Conservation (phyloP, 2,329 filamentous ascomycete genomes). For the Didymella sp. region DNA sequence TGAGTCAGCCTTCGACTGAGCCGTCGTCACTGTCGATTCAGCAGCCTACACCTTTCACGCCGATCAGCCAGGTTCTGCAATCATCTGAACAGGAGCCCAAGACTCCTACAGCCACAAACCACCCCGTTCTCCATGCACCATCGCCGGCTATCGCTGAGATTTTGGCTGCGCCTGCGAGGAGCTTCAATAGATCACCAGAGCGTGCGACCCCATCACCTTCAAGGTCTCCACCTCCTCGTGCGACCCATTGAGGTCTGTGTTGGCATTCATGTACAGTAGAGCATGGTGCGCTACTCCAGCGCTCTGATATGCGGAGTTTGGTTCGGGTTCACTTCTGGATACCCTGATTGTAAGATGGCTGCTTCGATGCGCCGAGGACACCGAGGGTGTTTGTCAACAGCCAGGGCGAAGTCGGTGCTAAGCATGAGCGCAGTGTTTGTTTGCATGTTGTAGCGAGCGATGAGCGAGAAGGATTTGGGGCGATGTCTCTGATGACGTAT, state of each 20-base stretch:
- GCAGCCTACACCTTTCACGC: constrained; percentile 6
- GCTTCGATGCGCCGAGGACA: not conserved
- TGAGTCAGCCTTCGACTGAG: not conserved
- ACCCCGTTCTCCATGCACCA: constrained; percentile 14
- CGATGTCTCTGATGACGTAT: not conserved
- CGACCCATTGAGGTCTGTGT: constrained; percentile 6
- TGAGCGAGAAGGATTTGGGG: not conserved
- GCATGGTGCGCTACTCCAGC: not conserved
- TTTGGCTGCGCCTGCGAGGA: constrained; percentile 15
- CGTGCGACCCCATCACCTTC: constrained; percentile 14
- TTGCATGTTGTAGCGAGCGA: not conserved
- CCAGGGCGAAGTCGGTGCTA: not conserved
- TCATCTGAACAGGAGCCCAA: constrained; percentile 6
- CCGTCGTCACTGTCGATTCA: constrained; percentile 10
- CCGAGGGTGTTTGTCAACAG: not conserved
- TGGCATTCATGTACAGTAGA: not conserved
- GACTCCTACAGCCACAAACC: constrained; percentile 5
- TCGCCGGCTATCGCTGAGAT: constrained; percentile 20
- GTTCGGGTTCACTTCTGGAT: constrained; percentile 13
- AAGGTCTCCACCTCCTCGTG: not conserved
- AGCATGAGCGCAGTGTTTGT: not conserved
- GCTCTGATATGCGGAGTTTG: constrained; percentile 3
- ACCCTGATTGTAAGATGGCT: constrained; percentile 9
- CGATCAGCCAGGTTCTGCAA: constrained; percentile 5
- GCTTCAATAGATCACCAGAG: constrained; percentile 11